These are phyloP conservation scores for Lipomyces yamanashiensis DNA, from an alignment of 805 yeast genomes.

Conservation along the genomic window DNA sequence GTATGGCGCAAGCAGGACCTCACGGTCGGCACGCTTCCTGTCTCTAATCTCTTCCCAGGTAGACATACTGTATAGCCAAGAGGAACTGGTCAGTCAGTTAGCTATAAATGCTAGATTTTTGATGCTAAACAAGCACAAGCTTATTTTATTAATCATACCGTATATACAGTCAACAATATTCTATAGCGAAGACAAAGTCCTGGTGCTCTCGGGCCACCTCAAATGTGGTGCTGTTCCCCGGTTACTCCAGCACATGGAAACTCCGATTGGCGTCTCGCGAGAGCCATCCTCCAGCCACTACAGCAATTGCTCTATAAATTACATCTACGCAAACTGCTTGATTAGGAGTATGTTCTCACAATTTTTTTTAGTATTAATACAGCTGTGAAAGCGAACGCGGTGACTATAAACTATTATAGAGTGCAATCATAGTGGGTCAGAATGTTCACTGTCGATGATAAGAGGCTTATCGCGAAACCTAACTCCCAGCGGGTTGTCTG, in stretches of 20 bases:
- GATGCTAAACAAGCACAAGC: neutral
- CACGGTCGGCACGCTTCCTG: conserved; percentile 36
- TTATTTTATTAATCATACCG: neutral
- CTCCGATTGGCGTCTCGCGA: neutral
- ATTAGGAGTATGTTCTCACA: too few relatives aligned
- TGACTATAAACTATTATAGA: neutral
- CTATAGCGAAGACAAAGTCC: neutral
- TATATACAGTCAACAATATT: neutral
- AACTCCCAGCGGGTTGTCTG: neutral
- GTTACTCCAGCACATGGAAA: neutral
- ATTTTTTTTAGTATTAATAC: neutral
- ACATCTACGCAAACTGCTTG: neutral
- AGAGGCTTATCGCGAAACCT: neutral
- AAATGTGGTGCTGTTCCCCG: neutral
- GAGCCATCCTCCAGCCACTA: neutral
- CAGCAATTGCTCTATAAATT: neutral
- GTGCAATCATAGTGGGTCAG: neutral
- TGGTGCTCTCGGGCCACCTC: neutral
- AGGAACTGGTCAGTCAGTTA: neutral
- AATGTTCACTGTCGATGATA: neutral
- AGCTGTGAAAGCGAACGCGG: neutral
- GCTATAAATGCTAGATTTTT: neutral
- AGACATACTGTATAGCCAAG: conserved; percentile 10
- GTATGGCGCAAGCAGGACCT: conserved; percentile 38
- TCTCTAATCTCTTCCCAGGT: conserved; percentile 38